These are phyloP conservation scores for Curvularia hawaiiensis DNA, from an alignment of 2,329 filamentous ascomycete species.

Conservation along the genomic window DNA sequence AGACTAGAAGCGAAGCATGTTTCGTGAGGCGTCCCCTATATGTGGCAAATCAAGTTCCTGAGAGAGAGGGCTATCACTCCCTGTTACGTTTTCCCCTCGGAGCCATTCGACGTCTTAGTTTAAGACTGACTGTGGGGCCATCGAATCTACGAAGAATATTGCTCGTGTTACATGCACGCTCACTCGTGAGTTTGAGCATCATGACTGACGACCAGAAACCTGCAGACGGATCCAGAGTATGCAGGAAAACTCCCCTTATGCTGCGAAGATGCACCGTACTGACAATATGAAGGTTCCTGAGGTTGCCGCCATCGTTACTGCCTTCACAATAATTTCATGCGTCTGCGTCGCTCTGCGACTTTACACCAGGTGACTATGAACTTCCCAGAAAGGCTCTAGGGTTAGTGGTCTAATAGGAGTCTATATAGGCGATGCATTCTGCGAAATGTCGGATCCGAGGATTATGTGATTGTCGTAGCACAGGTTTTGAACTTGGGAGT, in stretches of 20 bases:
- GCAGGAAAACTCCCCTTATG: background rate
- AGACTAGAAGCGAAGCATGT: background rate
- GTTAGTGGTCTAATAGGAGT: background rate
- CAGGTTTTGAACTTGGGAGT: background rate
- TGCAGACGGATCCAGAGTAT: background rate
- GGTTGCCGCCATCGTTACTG: background rate
- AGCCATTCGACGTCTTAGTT: background rate
- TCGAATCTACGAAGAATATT: background rate
- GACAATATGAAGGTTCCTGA: background rate
- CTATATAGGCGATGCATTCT: background rate
- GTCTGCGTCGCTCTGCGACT: background rate
- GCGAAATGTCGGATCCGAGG: background rate
- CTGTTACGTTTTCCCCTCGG: background rate
- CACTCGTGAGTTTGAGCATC: background rate
- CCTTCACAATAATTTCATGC: background rate
- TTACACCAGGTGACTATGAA: background rate
- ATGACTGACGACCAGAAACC: background rate
- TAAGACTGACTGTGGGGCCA: background rate
- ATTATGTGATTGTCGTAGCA: background rate
- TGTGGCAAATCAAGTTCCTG: background rate
- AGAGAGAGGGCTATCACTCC: background rate
- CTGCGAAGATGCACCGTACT: background rate
- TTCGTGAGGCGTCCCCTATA: background rate
- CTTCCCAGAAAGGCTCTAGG: background rate
- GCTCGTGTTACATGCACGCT: background rate